A percentile compares a stretch with the other conserved stretches of the same genome.
phyloP scores from a whole-genome alignment of 148 eudicot genomes.

The Rhododendron vialii region DNA sequence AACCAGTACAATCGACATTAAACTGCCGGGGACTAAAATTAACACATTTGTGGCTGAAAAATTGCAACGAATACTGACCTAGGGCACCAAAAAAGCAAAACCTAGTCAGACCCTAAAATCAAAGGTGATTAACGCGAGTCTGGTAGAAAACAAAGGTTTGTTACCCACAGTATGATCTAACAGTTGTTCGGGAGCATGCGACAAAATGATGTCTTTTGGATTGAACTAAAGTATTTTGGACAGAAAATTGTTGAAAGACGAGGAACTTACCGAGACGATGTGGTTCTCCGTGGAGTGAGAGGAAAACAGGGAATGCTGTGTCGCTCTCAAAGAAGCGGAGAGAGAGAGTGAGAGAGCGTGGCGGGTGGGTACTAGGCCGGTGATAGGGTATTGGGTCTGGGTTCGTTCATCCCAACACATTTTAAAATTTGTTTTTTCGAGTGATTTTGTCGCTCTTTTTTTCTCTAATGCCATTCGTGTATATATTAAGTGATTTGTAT shows the following conservation, averaged over 20 bases:
- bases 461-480: no score
- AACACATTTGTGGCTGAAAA: background rate
- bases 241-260: background rate
- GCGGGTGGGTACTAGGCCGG: background rate
- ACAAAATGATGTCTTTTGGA: background rate
- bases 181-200: background rate
- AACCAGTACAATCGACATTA: background rate
- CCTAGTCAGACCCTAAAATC: slow-evolving; percentile 3
- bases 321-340: background rate
- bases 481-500: no score
- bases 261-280: background rate
- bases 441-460: no score
- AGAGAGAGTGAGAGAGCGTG: background rate
- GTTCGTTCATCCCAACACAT: background rate
- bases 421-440: no score
- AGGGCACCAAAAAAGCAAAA: background rate
- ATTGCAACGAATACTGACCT: background rate
- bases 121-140: background rate
- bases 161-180: background rate
- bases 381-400: background rate
- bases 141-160: no score
- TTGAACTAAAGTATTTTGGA: background rate
- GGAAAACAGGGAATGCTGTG: background rate
- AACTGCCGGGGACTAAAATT: background rate
- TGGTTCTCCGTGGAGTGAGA: background rate